Evolutionary conservation across 441 rosid genomes (phyloP).

Genomic region (Hura crepitans): DNA sequence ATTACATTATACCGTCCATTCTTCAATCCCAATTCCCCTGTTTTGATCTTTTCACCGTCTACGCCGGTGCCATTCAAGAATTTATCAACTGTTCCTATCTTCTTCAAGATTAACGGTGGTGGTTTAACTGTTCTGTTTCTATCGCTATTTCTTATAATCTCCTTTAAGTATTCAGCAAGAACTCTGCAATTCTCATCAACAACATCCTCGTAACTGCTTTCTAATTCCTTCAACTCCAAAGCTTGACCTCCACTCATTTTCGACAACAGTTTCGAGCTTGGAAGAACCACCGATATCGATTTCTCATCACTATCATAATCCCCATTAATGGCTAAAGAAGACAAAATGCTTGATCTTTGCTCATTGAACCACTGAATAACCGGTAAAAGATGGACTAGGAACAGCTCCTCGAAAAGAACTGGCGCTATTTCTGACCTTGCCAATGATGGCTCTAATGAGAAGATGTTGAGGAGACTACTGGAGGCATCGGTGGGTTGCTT

Average conservation of each 20-base stretch:
- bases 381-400: conserved; percentile 49
- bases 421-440: conserved; percentile 54
- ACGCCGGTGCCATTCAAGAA: conserved; percentile 14
- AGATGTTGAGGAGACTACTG: conserved; percentile 34
- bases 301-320: conserved; percentile 24
- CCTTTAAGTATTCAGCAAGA: conserved; percentile 41
- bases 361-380: conserved; percentile 45
- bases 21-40: conserved; percentile 27
- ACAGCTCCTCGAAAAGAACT: conserved; percentile 44
- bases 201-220: conserved; percentile 43
- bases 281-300: conserved; percentile 34
- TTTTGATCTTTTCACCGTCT: conserved; percentile 26
- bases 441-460: conserved; percentile 41
- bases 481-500: conserved; percentile 42
- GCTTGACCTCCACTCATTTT: conserved; percentile 55
- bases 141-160: conserved; percentile 29
- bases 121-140: conserved; percentile 24
- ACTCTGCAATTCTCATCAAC: conserved; percentile 55
- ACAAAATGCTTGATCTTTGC: conserved; percentile 36
- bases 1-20: conserved; percentile 67
- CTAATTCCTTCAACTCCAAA: conserved; percentile 45
- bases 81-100: conserved; percentile 18
- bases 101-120: conserved; percentile 33
- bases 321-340: conserved; percentile 18
- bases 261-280: conserved; percentile 41